phyloP scores from a whole-genome alignment of 2,329 filamentous ascomycete genomes.

The Calonectria pauciramosa region DNA sequence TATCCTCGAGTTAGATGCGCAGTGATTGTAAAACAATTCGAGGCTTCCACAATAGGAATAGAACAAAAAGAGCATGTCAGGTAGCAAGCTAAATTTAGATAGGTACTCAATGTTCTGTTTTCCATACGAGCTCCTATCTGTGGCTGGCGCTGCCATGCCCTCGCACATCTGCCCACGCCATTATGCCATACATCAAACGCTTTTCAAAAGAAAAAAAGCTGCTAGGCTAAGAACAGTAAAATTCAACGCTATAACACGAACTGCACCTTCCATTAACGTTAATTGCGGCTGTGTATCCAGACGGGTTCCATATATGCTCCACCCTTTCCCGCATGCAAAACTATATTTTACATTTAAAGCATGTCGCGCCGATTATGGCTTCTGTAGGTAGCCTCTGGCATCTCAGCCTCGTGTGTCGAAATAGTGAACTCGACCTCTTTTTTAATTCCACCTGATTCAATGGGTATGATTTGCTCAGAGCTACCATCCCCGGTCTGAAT shows the following conservation, averaged over 20 bases:
- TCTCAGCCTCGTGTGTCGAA: neutral
- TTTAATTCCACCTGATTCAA: neutral
- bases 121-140: neutral
- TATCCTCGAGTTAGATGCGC: neutral
- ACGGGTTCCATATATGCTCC: neutral
- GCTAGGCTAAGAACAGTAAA: neutral
- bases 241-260: neutral
- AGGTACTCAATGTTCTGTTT: neutral
- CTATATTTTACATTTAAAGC: neutral
- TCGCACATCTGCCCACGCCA: neutral
- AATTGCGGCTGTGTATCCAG: neutral
- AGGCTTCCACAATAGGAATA: neutral
- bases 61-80: neutral
- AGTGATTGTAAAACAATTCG: neutral
- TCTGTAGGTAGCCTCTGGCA: neutral
- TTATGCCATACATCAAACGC: neutral
- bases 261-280: neutral
- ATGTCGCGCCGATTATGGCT: neutral
- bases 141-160: neutral
- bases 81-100: neutral
- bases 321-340: neutral
- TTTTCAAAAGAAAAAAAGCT: neutral
- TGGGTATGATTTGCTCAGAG: neutral
- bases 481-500: neutral
- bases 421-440: neutral